These are phyloP conservation scores for Fonsecaea multimorphosa DNA, from an alignment of 2,329 filamentous ascomycete genomes.

Conservation along the genomic window DNA sequence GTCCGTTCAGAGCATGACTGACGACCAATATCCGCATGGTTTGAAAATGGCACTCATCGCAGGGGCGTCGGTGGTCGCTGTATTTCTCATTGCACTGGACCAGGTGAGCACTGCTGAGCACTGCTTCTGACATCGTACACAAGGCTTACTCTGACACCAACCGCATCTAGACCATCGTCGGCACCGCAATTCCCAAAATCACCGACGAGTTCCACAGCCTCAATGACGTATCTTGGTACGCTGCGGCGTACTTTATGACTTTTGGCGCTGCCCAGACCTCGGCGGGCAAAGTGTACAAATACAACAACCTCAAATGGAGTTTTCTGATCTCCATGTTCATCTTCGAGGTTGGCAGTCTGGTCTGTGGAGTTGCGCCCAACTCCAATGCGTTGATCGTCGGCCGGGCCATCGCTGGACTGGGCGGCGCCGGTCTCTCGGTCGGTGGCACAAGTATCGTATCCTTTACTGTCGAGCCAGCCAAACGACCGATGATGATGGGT, in stretches of 20 bases:
- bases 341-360: conserved; percentile 50
- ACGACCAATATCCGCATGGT: too few species aligned
- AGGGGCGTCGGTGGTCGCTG: too few species aligned
- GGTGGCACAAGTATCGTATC: conserved; percentile 54
- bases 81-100: too few species aligned
- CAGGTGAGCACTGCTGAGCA: too few species aligned
- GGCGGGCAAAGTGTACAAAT: conserved; percentile 43
- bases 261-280: conserved; percentile 41
- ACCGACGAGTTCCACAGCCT: conserved; percentile 44
- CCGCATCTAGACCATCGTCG: conserved; percentile 44
- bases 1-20: too few species aligned
- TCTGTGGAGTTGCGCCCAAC: conserved; percentile 47
- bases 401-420: conserved; percentile 61
- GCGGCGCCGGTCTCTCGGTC: conserved; percentile 46
- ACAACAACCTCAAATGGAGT: conserved; percentile 41
- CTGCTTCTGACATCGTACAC: too few species aligned
- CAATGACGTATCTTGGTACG: conserved; percentile 46
- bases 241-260: conserved; percentile 45
- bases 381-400: conserved; percentile 51
- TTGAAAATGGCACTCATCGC: too few species aligned
- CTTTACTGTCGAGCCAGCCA: conserved; percentile 51
- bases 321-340: conserved; percentile 47
- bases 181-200: conserved; percentile 44
- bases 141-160: too few species aligned
- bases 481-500: conserved; percentile 55